Conservation (phyloP, 2,329 filamentous ascomycete genomes). For the Neonectria faginata region DNA sequence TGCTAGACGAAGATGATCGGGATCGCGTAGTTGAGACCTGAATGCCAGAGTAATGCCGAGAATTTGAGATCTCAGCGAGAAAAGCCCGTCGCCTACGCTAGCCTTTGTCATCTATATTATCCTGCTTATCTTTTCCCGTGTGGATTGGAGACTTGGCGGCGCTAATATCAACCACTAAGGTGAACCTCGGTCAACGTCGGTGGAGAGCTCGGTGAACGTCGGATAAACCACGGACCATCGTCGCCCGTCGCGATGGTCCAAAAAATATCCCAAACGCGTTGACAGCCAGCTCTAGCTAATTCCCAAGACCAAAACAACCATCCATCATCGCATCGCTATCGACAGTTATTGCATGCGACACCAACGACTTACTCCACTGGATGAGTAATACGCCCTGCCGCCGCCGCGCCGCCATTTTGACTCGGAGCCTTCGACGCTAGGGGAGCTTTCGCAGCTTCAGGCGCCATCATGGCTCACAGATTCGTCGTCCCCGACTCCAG, state of each 20-base stretch:
- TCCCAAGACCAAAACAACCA: slow-evolving; percentile 28
- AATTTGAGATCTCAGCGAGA: slow-evolving; percentile 21
- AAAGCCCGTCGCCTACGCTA: slow-evolving; percentile 23
- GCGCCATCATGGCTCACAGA: slow-evolving; percentile 53
- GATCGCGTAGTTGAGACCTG: slow-evolving; percentile 13
- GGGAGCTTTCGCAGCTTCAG: slow-evolving; percentile 35
- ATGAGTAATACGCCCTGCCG: slow-evolving; percentile 22
- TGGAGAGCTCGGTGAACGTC: slow-evolving; percentile 7
- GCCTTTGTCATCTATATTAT: slow-evolving; percentile 1
- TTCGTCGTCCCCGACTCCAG: slow-evolving; percentile 59
- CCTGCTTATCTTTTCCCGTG: slow-evolving; percentile 3
- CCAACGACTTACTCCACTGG: slow-evolving; percentile 9
- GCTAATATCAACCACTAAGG: not conserved
- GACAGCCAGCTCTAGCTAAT: slow-evolving; percentile 33
- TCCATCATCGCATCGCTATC: slow-evolving; percentile 28
- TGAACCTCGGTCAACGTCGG: not conserved
- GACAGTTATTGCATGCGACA: slow-evolving; percentile 30
- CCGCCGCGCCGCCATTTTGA: slow-evolving; percentile 27
- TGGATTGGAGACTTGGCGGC: slow-evolving; percentile 11
- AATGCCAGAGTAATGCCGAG: slow-evolving; percentile 21
- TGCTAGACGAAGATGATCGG: slow-evolving; percentile 17
- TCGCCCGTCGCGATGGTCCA: slow-evolving; percentile 46
- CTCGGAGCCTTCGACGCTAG: slow-evolving; percentile 24
- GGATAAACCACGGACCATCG: slow-evolving; percentile 41
- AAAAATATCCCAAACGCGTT: slow-evolving; percentile 46